These are phyloP conservation scores for Kodamaea kaohsiungensis DNA, from an alignment of 805 yeast genomes.

Conservation along the genomic window DNA sequence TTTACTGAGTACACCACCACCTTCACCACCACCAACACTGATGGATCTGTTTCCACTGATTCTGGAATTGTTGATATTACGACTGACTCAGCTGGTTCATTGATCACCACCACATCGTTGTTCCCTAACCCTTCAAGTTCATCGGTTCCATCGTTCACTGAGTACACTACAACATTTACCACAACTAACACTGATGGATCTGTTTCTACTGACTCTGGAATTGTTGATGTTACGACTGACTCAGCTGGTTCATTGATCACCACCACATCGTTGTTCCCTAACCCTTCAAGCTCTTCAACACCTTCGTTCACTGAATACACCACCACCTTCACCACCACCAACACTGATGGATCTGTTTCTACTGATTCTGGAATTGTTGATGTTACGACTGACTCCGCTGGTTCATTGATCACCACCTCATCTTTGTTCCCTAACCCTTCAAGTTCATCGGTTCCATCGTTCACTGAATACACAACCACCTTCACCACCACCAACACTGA, in stretches of 20 bases:
- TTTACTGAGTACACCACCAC: conserved; percentile 11
- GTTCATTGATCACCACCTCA: conserved; percentile 15
- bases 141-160: background rate
- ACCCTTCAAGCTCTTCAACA: background rate
- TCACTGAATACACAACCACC: too few species aligned
- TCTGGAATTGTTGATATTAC: conserved; percentile 19
- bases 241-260: conserved; percentile 16
- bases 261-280: conserved; percentile 8
- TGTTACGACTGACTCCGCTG: conserved; percentile 18
- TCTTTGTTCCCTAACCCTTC: conserved; percentile 9
- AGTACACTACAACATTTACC: conserved; percentile 2
- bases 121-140: background rate
- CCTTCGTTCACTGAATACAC: background rate
- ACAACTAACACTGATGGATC: background rate
- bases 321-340: background rate
- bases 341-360: conserved; percentile 1
- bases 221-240: conserved; percentile 18
- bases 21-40: conserved; percentile 6
- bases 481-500: too few species aligned
- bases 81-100: conserved; percentile 18
- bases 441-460: too few species aligned
- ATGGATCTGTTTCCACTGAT: conserved; percentile 8
- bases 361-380: conserved; percentile 5
- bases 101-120: conserved; percentile 16
- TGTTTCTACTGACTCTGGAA: conserved; percentile 14